Percentiles rank a stretch among this genome's conserved stretches.
Conservation (phyloP, 805 yeast species). For the Dipodascus geniculatus region DNA sequence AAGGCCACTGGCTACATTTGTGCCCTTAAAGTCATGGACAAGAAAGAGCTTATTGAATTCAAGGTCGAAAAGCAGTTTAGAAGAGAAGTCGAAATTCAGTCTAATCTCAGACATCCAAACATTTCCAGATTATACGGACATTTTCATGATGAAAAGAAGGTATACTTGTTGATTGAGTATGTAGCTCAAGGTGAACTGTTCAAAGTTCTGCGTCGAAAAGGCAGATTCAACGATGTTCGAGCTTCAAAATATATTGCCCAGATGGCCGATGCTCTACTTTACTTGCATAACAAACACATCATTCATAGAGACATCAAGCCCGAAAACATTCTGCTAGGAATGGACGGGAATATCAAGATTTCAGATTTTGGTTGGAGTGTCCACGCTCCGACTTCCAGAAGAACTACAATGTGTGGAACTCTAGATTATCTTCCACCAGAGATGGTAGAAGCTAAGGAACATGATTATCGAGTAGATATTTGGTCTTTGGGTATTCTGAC, state of each 20-base stretch:
- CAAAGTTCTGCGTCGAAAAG: slow-evolving; percentile 50
- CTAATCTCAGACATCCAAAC: slow-evolving; percentile 61
- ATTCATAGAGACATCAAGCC: slow-evolving; percentile 93
- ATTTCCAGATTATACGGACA: slow-evolving; percentile 74
- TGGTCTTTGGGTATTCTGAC: slow-evolving; percentile 90
- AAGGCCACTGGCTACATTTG: slow-evolving; percentile 64
- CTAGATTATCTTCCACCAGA: slow-evolving; percentile 93
- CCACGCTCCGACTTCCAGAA: slow-evolving; percentile 42
- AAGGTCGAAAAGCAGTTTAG: slow-evolving; percentile 78
- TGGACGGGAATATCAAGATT: slow-evolving; percentile 65
- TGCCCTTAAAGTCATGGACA: slow-evolving; percentile 87
- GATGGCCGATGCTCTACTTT: slow-evolving; percentile 66
- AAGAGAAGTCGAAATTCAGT: slow-evolving; percentile 86
- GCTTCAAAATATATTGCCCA: slow-evolving; percentile 73
- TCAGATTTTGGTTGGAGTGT: slow-evolving; percentile 98
- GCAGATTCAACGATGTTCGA: slow-evolving; percentile 56
- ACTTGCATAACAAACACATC: slow-evolving; percentile 67
- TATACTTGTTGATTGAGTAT: slow-evolving; percentile 76
- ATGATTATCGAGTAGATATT: slow-evolving; percentile 68
- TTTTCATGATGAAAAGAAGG: slow-evolving; percentile 70
- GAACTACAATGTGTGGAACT: slow-evolving; percentile 90
- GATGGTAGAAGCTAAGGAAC: slow-evolving; percentile 74
- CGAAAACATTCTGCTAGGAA: slow-evolving; percentile 73
- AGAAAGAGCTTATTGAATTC: slow-evolving; percentile 59
- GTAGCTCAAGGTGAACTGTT: slow-evolving; percentile 81